Base-by-base conservation (phyloP, 2,329 filamentous ascomycete genomes). In the Fusarium multiceps region DNA sequence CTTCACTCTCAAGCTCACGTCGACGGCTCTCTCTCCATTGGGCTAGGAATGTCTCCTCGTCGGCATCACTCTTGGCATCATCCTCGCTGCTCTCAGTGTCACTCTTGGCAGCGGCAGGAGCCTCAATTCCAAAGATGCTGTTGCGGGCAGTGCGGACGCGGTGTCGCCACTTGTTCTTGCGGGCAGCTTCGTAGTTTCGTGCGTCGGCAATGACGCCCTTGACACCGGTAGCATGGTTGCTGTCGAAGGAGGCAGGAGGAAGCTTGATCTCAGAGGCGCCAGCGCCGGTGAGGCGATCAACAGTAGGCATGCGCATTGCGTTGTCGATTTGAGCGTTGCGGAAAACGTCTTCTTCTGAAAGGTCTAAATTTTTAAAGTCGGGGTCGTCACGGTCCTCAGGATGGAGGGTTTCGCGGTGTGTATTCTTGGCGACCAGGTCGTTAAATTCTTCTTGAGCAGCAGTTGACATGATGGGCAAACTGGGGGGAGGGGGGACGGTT, bases 151-250 rank as follows among this genome's bases (percentile, higher is more conserved):
- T 82, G 65, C 82, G 83, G 60, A 86, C 85, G 56, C 82, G 83
- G 76, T 80, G 83, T 73, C 82, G 83, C 83, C 86, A 88, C 68
- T 86, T 87, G 72, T 76, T 81, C 75, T 85, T 85, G 72, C 86
- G 85, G 14, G 91, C 91, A 74, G 88, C 85, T 81, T 93, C 91
- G 79, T 91, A 95, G 75, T 90, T 89, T 75, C 92, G 87, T 40
- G 93, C 93, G 77, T 96, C 93, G 73, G 92, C 92, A 76, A 96
- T 95, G 79, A 96, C 93, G 68, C 93, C 93, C 83, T 95, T 95
- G 72, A 94, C 92, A 48, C 93, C 93, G 4, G 92, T 95, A 72
- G 92, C 90, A 71, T 89, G 87, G 61, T 91, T 90, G 55, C 83
- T 88, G 78, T 92, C 88, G 75, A 91, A 90, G 59, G 84, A 86